These are phyloP conservation scores for Kodamaea fungicola DNA, from an alignment of 1,139 yeast species.

Conservation along the genomic window DNA sequence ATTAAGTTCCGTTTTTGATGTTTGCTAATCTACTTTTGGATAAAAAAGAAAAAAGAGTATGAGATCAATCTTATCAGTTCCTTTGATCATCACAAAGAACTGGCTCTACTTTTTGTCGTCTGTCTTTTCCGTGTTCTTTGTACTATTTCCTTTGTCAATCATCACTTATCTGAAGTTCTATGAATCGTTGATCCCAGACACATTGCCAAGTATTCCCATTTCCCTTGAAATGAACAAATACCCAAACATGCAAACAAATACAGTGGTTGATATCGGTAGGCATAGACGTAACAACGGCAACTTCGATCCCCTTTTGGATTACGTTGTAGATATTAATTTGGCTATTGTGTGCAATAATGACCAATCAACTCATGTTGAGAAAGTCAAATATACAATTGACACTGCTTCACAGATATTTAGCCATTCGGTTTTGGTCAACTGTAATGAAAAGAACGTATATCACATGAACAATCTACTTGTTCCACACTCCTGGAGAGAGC, in stretches of 20 bases:
- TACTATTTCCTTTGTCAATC: slow-evolving; percentile 37
- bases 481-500: slow-evolving; percentile 35
- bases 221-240: slow-evolving; percentile 19
- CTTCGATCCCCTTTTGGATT: slow-evolving; percentile 12
- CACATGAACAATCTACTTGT: slow-evolving; percentile 27
- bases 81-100: slow-evolving; percentile 9
- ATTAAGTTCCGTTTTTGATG: too few species aligned
- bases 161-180: slow-evolving; percentile 37
- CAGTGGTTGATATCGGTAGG: slow-evolving; percentile 10
- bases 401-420: slow-evolving; percentile 3
- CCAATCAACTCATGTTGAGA: slow-evolving; percentile 7
- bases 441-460: slow-evolving; percentile 31
- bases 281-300: slow-evolving; percentile 9
- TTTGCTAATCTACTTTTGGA: too few species aligned
- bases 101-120: slow-evolving; percentile 10
- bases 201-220: slow-evolving; percentile 25
- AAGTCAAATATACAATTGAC: slow-evolving; percentile 8
- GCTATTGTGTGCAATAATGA: slow-evolving; percentile 28
- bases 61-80: slow-evolving; percentile 3
- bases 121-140: slow-evolving; percentile 12
- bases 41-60: not conserved
- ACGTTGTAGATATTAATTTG: slow-evolving; percentile 21
- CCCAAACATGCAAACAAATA: slow-evolving; percentile 15
- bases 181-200: slow-evolving; percentile 30
- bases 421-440: slow-evolving; percentile 18